Conservation (phyloP, 1,284 basidiomycete species). For the Hymenochaete sp. region DNA sequence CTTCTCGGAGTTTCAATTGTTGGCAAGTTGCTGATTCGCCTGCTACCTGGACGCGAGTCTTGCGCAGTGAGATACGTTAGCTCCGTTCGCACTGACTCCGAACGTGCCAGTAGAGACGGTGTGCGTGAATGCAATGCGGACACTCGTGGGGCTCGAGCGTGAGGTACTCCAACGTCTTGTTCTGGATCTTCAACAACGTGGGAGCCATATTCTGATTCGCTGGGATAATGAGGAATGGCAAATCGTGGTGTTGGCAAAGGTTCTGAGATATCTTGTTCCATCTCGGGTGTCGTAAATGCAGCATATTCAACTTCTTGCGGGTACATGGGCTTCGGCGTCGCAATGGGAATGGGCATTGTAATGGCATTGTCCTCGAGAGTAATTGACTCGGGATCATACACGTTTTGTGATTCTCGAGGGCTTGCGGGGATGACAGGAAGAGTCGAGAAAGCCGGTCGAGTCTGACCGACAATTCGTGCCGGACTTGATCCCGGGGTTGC, state of each 20-base stretch:
- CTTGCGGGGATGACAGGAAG: constrained; percentile 18
- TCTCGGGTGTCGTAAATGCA: neutral
- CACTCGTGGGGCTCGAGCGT: neutral
- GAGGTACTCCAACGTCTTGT: constrained; percentile 7
- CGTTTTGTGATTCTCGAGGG: constrained; percentile 17
- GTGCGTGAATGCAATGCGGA: constrained; percentile 8
- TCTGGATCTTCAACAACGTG: too few relatives aligned
- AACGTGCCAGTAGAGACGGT: constrained; percentile 15
- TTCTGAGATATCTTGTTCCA: constrained; percentile 8
- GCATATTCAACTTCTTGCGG: constrained; percentile 2
- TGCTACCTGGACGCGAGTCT: constrained; percentile 8
- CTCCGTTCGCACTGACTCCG: constrained; percentile 14
- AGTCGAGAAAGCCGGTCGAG: constrained; percentile 3
- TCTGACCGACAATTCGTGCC: neutral
- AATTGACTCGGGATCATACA: constrained; percentile 10
- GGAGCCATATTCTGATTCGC: neutral
- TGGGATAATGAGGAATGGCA: constrained; percentile 1
- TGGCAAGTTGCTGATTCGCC: constrained; percentile 3
- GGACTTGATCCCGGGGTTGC: constrained; percentile 1
- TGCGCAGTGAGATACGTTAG: constrained; percentile 17
- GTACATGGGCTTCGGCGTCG: too few relatives aligned
- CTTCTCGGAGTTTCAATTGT: too few relatives aligned
- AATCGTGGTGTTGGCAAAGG: constrained; percentile 8
- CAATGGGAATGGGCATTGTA: constrained; percentile 9
- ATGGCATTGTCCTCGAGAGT: neutral